Base-by-base conservation (phyloP, 192 early-diverging fungal species). In the Phycomyces blakesleeanus region DNA sequence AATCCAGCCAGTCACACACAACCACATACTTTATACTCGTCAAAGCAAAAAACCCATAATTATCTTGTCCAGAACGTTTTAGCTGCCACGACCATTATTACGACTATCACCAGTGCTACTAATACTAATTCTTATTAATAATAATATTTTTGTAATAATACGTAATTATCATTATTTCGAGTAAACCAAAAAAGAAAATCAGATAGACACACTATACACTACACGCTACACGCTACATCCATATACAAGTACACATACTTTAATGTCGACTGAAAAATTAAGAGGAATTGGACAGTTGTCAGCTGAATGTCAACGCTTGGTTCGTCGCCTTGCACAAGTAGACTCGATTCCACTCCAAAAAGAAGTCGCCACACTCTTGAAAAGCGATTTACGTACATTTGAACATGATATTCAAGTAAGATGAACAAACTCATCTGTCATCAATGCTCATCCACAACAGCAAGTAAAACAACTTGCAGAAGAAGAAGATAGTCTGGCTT, bases 401-500 rank as follows among this genome's bases (percentile, higher is more conserved):
- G 60, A 61, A 34, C 51, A 63, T 37, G 60, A 59, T 47, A 57
- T 69, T 51, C 16, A 49, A 25, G 67, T 69, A 69, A 51, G 25
- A 66, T 47, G 15, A 47, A 1, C 18, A 47, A 14, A 47, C 11
- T 12, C 3, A 47, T 47, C 44, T 6, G 11, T 14, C 40, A 1
- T 58, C 38, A 9, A 7, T 53, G 1, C 20, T 21, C 2, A 24
- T 40, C 5, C 26, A 44, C 1, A 41, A 26, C 62, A 83, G 82
- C 61, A 77, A 34, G 38, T 84, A 40, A 64, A 64, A 27, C 34
- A 72, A 27, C 29, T 73, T 2, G 80, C 85, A 3, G 83, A 87
- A 42, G 78, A 85, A 63, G 70, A 84, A 60, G 83, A 85, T 50
- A 68, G 69, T 24, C 69, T 79, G 25, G 20, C 73, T 1, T 76